Conservation (phyloP, 1,284 basidiomycete species). For the Austroboletus olivaceoglutinosus region DNA sequence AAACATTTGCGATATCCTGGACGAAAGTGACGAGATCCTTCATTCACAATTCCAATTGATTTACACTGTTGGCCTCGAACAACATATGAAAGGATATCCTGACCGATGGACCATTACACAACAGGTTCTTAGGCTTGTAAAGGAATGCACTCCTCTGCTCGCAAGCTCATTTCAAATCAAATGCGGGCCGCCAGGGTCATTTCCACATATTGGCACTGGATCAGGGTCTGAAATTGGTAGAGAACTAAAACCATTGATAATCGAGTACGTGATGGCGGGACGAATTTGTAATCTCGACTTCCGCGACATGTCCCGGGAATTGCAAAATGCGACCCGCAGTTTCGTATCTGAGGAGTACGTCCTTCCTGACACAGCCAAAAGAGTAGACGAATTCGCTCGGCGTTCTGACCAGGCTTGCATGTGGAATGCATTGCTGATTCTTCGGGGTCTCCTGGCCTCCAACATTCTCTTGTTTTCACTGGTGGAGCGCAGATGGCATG, state of each 20-base stretch:
- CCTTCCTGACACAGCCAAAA: slow-evolving; percentile 16
- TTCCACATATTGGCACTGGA: slow-evolving; percentile 34
- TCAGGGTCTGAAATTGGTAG: not conserved
- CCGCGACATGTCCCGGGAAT: not conserved
- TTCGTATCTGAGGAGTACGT: slow-evolving; percentile 21
- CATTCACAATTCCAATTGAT: slow-evolving; percentile 46
- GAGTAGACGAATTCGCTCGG: slow-evolving; percentile 13
- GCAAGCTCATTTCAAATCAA: slow-evolving; percentile 7
- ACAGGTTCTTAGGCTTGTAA: slow-evolving; percentile 34
- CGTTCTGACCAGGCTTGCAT: slow-evolving; percentile 1
- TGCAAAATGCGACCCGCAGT: slow-evolving; percentile 7
- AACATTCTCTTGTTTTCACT: slow-evolving; percentile 41
- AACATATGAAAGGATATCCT: slow-evolving; percentile 40
- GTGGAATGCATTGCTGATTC: slow-evolving; percentile 39
- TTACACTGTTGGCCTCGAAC: slow-evolving; percentile 44
- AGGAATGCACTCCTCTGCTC: slow-evolving; percentile 7
- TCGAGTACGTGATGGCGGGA: slow-evolving; percentile 28
- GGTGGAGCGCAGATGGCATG: slow-evolving; percentile 43
- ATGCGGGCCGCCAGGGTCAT: slow-evolving; percentile 12
- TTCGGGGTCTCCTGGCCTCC: slow-evolving; percentile 43
- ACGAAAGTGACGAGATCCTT: slow-evolving; percentile 52
- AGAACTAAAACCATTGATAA: slow-evolving; percentile 22
- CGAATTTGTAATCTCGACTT: slow-evolving; percentile 17
- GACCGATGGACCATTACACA: slow-evolving; percentile 46
- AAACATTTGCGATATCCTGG: slow-evolving; percentile 43